Evolutionary conservation across 2,329 filamentous ascomycete species (phyloP).

Genomic region (Ascochyta rabiei): DNA sequence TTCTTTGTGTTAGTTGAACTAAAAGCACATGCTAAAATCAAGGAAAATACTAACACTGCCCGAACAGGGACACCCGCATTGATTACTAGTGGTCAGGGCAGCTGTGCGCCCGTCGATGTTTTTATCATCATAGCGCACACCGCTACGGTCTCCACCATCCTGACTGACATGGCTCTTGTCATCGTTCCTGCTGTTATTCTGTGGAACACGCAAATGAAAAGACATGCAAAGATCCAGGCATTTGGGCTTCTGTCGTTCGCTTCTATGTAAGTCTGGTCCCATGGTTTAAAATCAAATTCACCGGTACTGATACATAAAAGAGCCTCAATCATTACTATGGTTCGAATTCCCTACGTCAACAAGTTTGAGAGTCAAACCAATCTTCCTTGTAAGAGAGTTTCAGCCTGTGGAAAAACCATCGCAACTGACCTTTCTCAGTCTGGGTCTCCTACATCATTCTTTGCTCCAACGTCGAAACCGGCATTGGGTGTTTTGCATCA

Average conservation of each 20-base stretch:
- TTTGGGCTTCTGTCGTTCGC: constrained; percentile 25
- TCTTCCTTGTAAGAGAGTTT: constrained; percentile 18
- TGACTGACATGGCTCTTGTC: constrained; percentile 22
- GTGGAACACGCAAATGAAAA: constrained; percentile 29
- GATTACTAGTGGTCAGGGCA: constrained; percentile 14
- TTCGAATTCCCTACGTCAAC: constrained; percentile 26
- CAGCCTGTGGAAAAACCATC: background rate
- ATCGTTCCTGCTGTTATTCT: constrained; percentile 24
- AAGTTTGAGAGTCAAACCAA: constrained; percentile 18
- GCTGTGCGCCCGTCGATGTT: constrained; percentile 18
- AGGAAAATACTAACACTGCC: background rate
- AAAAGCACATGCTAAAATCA: background rate
- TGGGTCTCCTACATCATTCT: constrained; percentile 27
- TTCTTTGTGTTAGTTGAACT: background rate
- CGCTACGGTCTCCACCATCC: constrained; percentile 22
- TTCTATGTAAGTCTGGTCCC: constrained; percentile 14
- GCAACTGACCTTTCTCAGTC: constrained; percentile 2
- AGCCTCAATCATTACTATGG: background rate
- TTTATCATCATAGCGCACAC: constrained; percentile 24
- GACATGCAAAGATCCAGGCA: constrained; percentile 23
- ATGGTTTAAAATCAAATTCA: background rate
- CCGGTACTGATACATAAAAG: background rate
- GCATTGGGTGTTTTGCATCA: constrained; percentile 24
- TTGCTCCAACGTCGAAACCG: constrained; percentile 27
- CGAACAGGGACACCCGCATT: constrained; percentile 13